Evolutionary conservation across 371 early-diverging fungal species (phyloP), one percentile per base, ranked within the genome.

Genomic region (Batrachochytrium dendrobatidis): DNA sequence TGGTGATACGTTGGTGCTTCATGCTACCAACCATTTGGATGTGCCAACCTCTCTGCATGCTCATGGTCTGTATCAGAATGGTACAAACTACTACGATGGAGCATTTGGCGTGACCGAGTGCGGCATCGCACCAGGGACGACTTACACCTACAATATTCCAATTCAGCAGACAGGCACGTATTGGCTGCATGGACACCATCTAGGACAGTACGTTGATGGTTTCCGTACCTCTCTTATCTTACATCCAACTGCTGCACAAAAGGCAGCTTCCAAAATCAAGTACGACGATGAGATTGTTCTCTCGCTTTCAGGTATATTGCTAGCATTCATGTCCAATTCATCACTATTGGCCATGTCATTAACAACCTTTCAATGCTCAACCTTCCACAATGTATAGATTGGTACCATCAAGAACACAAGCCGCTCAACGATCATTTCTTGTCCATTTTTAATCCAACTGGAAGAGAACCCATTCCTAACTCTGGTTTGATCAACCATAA

Each of bases 151-250:
- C 72, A 77, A 69, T 28, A 60, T 68, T 53, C 76, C 83, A 52
- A 71, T 72, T n/a, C 72, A 82, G 51, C 87, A 89, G 65, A 60
- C 70, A 32, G 89, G 90, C 7, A 81, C 87, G 25, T 89, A 81
- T 74, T 89, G 88, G 88, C 72, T 82, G 55, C 91, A 91, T 53
- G 78, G 78, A 15, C 89, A 89, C 65, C 63, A 50, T 35, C 25
- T 73, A 53, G 84, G 81, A 52, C 87, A 90, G 62, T 88, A 89
- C 44, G 34, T 51, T 20, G 90, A 90, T 56, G 91, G 90, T 48
- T 69, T 90, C 17, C 48, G 53, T 26, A 52, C 51, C 35, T 46
- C 64, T 12, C 55, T 64, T 15, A 55, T 64, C 48, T 31, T 59
- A 34, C 39, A 31, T 58, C 76, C 81, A 53, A n/a, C n/a, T n/a